Conservation (phyloP, 2,329 filamentous ascomycete genomes). For the Arthrobotrys sphaeroides region DNA sequence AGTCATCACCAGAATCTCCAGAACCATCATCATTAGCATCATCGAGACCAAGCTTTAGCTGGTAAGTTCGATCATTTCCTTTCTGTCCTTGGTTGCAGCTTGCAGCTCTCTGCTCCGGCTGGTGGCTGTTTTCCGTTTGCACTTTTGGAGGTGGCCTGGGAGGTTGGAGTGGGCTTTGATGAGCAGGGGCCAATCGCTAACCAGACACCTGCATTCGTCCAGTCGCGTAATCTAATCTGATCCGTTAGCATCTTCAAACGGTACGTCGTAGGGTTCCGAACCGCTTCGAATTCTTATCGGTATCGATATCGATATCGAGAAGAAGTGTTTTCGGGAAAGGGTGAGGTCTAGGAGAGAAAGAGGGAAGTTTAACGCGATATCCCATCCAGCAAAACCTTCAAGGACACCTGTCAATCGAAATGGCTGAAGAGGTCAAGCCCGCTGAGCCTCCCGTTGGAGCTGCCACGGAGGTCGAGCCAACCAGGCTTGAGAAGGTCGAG, state of each 20-base stretch:
- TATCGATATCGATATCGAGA: no score
- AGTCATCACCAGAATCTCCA: neutral
- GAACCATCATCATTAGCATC: neutral
- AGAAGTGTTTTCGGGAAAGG: no score
- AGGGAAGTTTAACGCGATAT: no score
- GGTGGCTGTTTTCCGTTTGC: slow-evolving; percentile 8
- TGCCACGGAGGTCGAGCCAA: slow-evolving; percentile 21
- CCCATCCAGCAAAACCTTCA: no score
- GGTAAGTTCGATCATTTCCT: neutral
- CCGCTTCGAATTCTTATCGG: no score
- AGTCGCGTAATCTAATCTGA: slow-evolving; percentile 54
- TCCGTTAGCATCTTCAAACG: slow-evolving; percentile 40
- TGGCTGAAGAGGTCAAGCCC: slow-evolving; percentile 30
- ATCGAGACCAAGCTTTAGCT: neutral
- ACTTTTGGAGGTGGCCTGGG: neutral
- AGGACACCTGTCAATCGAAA: no score
- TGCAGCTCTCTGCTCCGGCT: neutral
- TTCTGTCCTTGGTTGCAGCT: neutral
- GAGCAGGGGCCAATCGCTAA: slow-evolving; percentile 36
- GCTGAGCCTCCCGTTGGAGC: slow-evolving; percentile 18
- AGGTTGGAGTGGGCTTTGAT: no score
- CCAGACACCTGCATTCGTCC: slow-evolving; percentile 13
- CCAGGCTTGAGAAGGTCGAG: slow-evolving; percentile 24
- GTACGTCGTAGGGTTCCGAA: neutral
- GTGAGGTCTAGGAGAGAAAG: no score